These are phyloP conservation scores for Cichorium intybus DNA, from an alignment of 140 eudicot species.

Conservation along the genomic window DNA sequence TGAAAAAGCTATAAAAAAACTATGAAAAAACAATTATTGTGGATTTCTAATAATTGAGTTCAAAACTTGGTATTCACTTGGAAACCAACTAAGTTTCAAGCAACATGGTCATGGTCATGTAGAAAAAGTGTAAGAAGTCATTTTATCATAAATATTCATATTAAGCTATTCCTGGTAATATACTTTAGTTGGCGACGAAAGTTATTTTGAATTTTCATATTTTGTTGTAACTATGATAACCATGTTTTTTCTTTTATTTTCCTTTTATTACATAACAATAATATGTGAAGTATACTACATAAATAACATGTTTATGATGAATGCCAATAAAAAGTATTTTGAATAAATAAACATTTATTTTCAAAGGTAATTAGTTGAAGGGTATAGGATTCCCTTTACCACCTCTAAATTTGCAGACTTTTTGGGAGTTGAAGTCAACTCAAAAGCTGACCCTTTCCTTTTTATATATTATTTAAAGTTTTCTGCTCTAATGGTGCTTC, in stretches of 20 bases:
- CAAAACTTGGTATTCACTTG: too few species aligned
- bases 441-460: slow-evolving; percentile 51
- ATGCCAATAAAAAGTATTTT: too few species aligned
- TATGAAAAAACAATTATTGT: too few species aligned
- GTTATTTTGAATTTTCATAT: not conserved
- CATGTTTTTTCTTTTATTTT: not conserved
- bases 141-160: too few species aligned
- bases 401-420: slow-evolving; percentile 55
- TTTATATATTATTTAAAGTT: not conserved
- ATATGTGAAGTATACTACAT: not conserved
- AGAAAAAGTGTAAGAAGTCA: too few species aligned
- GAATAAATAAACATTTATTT: not conserved
- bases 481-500: slow-evolving; percentile 42
- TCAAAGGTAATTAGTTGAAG: slow-evolving; percentile 33
- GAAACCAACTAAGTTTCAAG: too few species aligned
- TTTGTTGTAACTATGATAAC: not conserved
- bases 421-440: slow-evolving; percentile 80
- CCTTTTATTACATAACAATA: not conserved
- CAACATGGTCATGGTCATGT: too few species aligned
- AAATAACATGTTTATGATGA: too few species aligned
- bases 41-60: too few species aligned
- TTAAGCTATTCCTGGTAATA: too few species aligned
- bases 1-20: too few species aligned
- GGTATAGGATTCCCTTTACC: slow-evolving; percentile 78
- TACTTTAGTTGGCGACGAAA: not conserved